Evolutionary conservation across 331 rosid species (phyloP).

Genomic region (Dryas integrifolia): DNA sequence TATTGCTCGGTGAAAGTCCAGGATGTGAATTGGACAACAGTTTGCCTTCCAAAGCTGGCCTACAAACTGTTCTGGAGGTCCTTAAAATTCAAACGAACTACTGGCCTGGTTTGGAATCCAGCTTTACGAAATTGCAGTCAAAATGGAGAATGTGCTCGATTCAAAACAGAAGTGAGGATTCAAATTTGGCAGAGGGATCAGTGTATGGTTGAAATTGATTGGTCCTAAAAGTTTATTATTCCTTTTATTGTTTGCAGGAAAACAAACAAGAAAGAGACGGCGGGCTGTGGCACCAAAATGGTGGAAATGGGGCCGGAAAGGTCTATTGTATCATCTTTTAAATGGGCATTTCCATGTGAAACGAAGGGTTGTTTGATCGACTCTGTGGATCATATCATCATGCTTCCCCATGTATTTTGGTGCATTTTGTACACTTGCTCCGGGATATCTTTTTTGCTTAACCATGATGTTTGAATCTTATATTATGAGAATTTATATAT

Average conservation of each 20-base stretch:
- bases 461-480: background rate
- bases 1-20: constrained; percentile 69
- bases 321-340: constrained; percentile 35
- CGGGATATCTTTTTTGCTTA: background rate
- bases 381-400: constrained; percentile 24
- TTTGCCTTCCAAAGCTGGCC: constrained; percentile 70
- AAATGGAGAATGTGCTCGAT: constrained; percentile 40
- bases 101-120: constrained; percentile 68
- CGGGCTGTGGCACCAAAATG: constrained; percentile 27
- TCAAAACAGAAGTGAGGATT: constrained; percentile 53
- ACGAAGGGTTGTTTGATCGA: constrained; percentile 23
- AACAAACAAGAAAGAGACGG: constrained; percentile 45
- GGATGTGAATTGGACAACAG: constrained; percentile 40
- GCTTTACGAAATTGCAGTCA: constrained; percentile 53
- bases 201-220: constrained; percentile 5
- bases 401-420: constrained; percentile 26
- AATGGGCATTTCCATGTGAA: constrained; percentile 19
- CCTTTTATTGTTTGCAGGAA: constrained; percentile 35
- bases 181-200: background rate
- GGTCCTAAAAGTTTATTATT: background rate
- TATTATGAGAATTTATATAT: constrained; percentile 1
- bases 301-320: constrained; percentile 43
- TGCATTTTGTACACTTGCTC: constrained; percentile 33
- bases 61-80: constrained; percentile 71
- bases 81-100: constrained; percentile 69